Evolutionary conservation across 75 land plant genomes (phyloP), one percentile per base, ranked within the genome.

Genomic region (Picea glauca): DNA sequence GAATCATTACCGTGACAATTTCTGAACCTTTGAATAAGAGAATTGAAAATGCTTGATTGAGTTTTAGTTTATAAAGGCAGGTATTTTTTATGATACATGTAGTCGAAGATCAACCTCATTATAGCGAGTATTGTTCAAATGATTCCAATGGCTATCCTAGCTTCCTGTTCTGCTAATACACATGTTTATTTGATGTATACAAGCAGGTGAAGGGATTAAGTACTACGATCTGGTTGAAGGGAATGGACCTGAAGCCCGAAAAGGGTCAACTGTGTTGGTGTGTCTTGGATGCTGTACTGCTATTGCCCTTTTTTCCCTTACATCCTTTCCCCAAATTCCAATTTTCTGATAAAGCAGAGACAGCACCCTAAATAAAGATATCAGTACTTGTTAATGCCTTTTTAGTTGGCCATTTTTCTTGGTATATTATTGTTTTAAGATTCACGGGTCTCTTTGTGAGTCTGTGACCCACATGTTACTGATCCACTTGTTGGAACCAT

Each of bases 151-250:
- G 1, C 70, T 32, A 66, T 66, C 11, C 40, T 8, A 8, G 26
- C 56, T 70, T 7, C 6, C 23, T n/a, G 20, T 20, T 11, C 54
- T 70, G 54, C 38, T 56, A 46, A 75, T 50, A 57, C 54, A 18
- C 7, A 33, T 73, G 23, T 43, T 18, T 76, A 21, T 78, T 79
- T 30, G 33, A 54, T 6, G 54, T 32, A n/a, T 23, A 21, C 58
- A 75, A 72, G 82, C 94, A 96, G 99, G 87, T 80, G 89, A 91
- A 78, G 99, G 99, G 60, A 61, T 96, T 23, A 93, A 92, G 81
- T 96, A 87, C 84, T 96, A 89, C 75, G 99, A 96, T 83, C 46
- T 94, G 54, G 78, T 86, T 72, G 91, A 84, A 84, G 99, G 99
- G 17, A 92, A 88, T 65, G 98, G 99, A 21, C 89, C 88, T 15